Evolutionary conservation across 2,329 filamentous ascomycete species (phyloP), one percentile per base, ranked within the genome.

Genomic region (Aspergillus hiratsukae): DNA sequence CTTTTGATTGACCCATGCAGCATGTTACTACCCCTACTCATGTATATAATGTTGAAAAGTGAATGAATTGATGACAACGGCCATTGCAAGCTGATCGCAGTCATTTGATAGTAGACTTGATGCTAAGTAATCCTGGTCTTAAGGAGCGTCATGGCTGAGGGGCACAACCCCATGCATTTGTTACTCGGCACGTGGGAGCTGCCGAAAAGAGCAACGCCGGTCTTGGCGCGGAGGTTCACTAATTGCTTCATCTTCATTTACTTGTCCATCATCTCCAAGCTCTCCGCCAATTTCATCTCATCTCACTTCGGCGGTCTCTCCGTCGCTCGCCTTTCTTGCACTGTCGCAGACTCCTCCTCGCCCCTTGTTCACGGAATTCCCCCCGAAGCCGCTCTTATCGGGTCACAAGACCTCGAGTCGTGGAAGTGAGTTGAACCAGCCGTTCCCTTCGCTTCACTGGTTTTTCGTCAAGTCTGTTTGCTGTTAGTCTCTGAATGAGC

Each of bases 181-280:
- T 2, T 3, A 46, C 43, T 46, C 4, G 43, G 43, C 43, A 46
- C 43, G 43, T 52, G 51, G 51, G 19, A 25, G n/a, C n/a, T 52
- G 17, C 50, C 50, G 29, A 52, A 52, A 52, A 41, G 35, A 41
- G 50, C 51, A 27, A 52, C 28, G 21, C n/a, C 3, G 41, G 51
- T 31, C 51, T 52, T 52, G 51, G 51, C 51, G 48, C 48, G 48
- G 48, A 49, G 25, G 28, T 46, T 46, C 43, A 23, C 10, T 14
- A n/a, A 46, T 27, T 11, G 43, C 43, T 46, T 46, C 43, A 46
- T 46, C 43, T 46, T 23, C 43, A 46, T 25, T 23, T 25, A 23
- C 43, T 46, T n/a, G 43, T 46, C 43, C n/a, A 23, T 3, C 23
- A 25, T 7, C 43, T 25, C 3, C 43, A 21, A 23, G 41, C 14